Percentiles rank a stretch among this genome's conserved stretches.
Conservation (phyloP, 345 rosid species). For the Geranium brycei region DNA sequence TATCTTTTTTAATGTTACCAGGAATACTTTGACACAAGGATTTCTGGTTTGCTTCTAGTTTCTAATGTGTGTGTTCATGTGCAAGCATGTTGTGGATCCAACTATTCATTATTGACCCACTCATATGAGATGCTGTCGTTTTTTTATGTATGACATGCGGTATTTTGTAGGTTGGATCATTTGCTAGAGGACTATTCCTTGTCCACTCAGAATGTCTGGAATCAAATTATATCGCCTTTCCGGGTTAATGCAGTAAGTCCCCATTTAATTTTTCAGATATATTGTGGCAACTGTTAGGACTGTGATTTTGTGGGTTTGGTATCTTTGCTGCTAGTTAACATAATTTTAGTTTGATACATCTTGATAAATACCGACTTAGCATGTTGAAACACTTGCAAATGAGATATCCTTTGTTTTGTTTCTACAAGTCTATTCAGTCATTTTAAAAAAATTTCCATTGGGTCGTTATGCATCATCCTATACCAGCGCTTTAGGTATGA, state of each 20-base stretch:
- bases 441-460: too few relatives aligned
- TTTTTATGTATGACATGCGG: background rate
- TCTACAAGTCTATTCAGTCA: too few relatives aligned
- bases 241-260: conserved; percentile 77
- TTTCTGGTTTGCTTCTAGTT: conserved; percentile 44
- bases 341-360: too few relatives aligned
- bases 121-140: background rate
- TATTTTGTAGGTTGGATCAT: conserved; percentile 60
- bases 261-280: conserved; percentile 1
- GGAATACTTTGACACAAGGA: conserved; percentile 81
- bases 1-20: conserved; percentile 25
- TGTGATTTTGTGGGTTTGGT: too few relatives aligned
- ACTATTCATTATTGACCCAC: background rate
- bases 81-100: background rate
- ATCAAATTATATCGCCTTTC: conserved; percentile 76
- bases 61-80: conserved; percentile 1
- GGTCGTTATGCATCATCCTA: too few relatives aligned
- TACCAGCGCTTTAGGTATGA: too few relatives aligned
- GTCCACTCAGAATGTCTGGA: conserved; percentile 86
- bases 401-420: too few relatives aligned
- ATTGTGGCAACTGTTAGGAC: background rate
- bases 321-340: too few relatives aligned
- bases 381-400: too few relatives aligned
- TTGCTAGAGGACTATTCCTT: conserved; percentile 85
- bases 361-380: too few relatives aligned